Conservation (phyloP, 257 asterid species). For the Solanum chiquidenum region DNA sequence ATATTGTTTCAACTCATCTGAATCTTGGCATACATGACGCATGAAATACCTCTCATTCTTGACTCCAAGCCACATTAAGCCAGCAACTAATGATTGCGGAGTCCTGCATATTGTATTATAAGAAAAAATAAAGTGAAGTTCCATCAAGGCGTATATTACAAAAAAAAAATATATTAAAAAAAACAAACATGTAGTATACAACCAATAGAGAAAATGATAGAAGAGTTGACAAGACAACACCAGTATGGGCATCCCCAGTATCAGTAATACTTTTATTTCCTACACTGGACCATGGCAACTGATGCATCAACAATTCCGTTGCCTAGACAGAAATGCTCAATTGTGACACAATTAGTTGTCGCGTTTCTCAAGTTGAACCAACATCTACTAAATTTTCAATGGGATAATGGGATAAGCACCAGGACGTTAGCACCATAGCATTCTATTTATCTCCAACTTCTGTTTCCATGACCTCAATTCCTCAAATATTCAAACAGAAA, state of each 20-base stretch:
- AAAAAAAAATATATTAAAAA: not conserved
- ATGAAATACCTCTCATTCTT: slow-evolving; percentile 73
- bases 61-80: slow-evolving; percentile 94
- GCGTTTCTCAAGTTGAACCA: not conserved
- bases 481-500: not conserved
- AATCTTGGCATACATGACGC: slow-evolving; percentile 87
- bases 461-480: not conserved
- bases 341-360: not conserved
- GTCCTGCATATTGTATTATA: slow-evolving; percentile 52
- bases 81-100: slow-evolving; percentile 80
- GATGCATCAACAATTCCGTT: not conserved
- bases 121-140: not conserved
- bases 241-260: not conserved
- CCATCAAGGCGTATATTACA: not conserved
- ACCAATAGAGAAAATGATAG: not conserved
- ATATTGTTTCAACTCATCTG: slow-evolving; percentile 73
- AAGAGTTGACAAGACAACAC: not conserved
- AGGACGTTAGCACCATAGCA: not conserved
- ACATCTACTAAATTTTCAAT: not conserved
- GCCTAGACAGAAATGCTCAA: not conserved
- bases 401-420: not conserved
- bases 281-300: not conserved
- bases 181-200: not conserved
- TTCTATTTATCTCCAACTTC: not conserved
- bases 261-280: not conserved